Evolutionary conservation across 1,284 basidiomycete species (phyloP).

Genomic region (Rhodotorula sp.): DNA sequence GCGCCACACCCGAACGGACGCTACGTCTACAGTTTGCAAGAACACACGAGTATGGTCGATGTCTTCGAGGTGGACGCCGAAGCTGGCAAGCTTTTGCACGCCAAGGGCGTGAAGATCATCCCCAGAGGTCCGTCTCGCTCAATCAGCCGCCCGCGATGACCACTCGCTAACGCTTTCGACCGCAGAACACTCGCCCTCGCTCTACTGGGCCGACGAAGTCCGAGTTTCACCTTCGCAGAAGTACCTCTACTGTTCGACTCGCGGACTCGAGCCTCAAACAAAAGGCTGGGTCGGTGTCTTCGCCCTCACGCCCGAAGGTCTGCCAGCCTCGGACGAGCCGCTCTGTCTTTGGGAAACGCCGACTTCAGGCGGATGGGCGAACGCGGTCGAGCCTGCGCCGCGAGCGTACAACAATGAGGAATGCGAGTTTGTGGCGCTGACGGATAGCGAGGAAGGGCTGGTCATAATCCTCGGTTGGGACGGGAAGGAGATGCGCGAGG

Average conservation of each 20-base stretch:
- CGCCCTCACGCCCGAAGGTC: slow-evolving; percentile 43
- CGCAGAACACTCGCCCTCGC: slow-evolving; percentile 14
- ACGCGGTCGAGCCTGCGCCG: slow-evolving; percentile 49
- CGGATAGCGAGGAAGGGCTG: slow-evolving; percentile 49
- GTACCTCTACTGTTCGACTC: slow-evolving; percentile 49
- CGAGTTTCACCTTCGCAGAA: slow-evolving; percentile 44
- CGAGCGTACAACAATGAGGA: slow-evolving; percentile 29
- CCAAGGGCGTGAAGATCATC: slow-evolving; percentile 46
- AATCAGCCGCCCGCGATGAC: background rate
- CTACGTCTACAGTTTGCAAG: slow-evolving; percentile 49
- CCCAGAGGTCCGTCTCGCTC: slow-evolving; percentile 34
- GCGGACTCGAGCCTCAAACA: slow-evolving; percentile 40
- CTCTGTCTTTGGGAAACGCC: slow-evolving; percentile 46
- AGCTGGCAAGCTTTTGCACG: slow-evolving; percentile 40
- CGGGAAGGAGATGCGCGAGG: slow-evolving; percentile 41
- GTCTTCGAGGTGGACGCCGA: slow-evolving; percentile 41
- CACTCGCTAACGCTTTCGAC: background rate
- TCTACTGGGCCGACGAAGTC: slow-evolving; percentile 46
- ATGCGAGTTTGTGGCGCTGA: slow-evolving; percentile 46
- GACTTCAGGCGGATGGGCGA: slow-evolving; percentile 52
- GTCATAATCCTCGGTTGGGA: slow-evolving; percentile 46
- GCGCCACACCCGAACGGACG: slow-evolving; percentile 50
- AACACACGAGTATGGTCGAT: slow-evolving; percentile 47
- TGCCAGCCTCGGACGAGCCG: slow-evolving; percentile 38
- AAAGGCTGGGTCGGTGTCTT: slow-evolving; percentile 49